These are phyloP conservation scores for Pulveroboletus ravenelii DNA, from an alignment of 768 basidiomycete genomes.

Conservation along the genomic window DNA sequence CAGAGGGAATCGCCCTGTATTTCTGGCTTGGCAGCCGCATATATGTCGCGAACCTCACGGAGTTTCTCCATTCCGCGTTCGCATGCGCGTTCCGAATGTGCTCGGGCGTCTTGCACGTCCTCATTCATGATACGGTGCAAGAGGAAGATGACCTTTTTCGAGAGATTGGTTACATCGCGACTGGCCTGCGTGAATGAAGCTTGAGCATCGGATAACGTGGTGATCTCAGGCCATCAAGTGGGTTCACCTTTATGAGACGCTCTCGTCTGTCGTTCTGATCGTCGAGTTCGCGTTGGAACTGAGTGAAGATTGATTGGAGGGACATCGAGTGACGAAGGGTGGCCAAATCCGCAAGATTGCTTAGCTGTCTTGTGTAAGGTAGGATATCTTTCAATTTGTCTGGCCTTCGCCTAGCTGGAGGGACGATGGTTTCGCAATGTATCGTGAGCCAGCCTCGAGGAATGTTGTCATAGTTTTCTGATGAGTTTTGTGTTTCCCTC, in stretches of 20 bases:
- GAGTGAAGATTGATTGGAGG: constrained; percentile 41
- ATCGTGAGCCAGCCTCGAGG: background rate
- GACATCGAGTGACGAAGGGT: constrained; percentile 1
- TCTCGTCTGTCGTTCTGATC: constrained; percentile 85
- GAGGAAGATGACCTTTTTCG: constrained; percentile 92
- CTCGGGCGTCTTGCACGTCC: constrained; percentile 26
- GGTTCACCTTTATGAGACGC: constrained; percentile 76
- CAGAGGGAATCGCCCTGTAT: constrained; percentile 69
- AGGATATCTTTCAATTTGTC: no score
- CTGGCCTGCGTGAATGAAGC: constrained; percentile 46
- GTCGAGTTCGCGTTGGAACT: constrained; percentile 72
- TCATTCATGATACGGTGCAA: constrained; percentile 70
- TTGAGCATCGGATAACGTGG: background rate
- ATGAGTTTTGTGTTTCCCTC: constrained; percentile 23
- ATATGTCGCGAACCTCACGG: constrained; percentile 58
- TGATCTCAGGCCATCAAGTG: constrained; percentile 6
- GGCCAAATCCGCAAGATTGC: no score
- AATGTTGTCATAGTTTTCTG: no score
- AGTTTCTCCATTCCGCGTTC: constrained; percentile 55
- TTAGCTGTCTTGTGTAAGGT: no score
- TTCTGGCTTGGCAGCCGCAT: constrained; percentile 57
- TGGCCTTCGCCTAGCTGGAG: constrained; percentile 39
- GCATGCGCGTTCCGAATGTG: constrained; percentile 42
- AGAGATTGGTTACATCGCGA: constrained; percentile 85
- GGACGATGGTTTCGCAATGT: constrained; percentile 43